Conservation (phyloP, 345 rosid species). For the Gossypium sturtianum region DNA sequence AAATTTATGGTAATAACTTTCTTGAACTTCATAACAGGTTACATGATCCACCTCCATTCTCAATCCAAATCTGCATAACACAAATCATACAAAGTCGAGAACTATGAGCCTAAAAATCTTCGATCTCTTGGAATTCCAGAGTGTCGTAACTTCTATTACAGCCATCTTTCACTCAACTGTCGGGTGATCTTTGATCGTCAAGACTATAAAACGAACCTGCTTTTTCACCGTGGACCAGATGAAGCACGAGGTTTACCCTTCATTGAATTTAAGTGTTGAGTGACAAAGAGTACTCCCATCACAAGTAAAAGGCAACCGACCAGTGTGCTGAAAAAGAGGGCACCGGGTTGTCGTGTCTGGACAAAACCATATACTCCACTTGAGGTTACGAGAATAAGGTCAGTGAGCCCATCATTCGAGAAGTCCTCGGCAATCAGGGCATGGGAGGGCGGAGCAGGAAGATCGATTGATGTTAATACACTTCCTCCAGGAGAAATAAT, state of each 20-base stretch:
- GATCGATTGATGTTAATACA: constrained; percentile 60
- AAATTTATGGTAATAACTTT: background rate
- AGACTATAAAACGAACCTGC: background rate
- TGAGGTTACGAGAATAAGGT: constrained; percentile 82
- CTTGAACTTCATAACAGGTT: background rate
- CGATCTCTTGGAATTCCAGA: background rate
- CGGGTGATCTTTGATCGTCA: background rate
- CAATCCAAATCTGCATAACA: background rate
- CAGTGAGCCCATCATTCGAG: constrained; percentile 87
- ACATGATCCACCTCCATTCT: background rate
- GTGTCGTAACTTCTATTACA: background rate
- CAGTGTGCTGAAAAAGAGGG: constrained; percentile 95
- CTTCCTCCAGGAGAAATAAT: constrained; percentile 90
- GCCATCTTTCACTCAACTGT: background rate
- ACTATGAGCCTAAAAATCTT: background rate
- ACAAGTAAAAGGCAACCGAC: constrained; percentile 90
- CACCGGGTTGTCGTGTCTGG: constrained; percentile 97
- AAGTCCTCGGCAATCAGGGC: constrained; percentile 77
- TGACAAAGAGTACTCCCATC: constrained; percentile 83
- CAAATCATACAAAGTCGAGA: background rate
- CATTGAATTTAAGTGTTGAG: constrained; percentile 83
- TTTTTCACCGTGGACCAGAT: constrained; percentile 35
- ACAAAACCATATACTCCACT: constrained; percentile 88
- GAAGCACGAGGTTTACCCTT: constrained; percentile 79
- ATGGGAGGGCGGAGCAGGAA: constrained; percentile 88